A percentile compares a stretch with the other conserved stretches of the same genome.
phyloP scores from a whole-genome alignment of 164 flowering plant genomes.

The Kalanchoe fedtschenkoi region DNA sequence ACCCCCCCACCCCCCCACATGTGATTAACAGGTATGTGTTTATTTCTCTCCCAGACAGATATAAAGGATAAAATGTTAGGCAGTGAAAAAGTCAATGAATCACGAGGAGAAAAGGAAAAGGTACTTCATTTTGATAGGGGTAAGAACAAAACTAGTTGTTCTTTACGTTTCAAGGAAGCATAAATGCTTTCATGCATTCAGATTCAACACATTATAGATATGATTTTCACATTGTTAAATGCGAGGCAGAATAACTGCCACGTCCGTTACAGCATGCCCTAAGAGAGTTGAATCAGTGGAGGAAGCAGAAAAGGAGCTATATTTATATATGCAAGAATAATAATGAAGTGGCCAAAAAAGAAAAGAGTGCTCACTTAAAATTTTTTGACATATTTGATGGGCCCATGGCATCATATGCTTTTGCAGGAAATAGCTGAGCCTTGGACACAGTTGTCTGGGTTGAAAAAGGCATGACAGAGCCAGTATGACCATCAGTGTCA shows the following conservation, averaged over 20 bases:
- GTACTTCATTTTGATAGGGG: no score
- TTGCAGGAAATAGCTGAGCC: slow-evolving; percentile 36
- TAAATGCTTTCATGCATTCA: no score
- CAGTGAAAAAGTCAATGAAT: no score
- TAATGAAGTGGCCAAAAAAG: background rate
- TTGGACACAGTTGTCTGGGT: slow-evolving; percentile 31
- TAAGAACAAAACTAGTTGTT: no score
- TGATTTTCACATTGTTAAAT: background rate
- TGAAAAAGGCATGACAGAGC: slow-evolving; percentile 24
- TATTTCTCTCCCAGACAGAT: background rate
- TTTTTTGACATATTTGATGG: slow-evolving; percentile 60
- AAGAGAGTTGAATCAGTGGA: no score
- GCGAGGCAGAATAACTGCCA: background rate
- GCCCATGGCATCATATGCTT: slow-evolving; percentile 45
- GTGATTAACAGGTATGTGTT: background rate
- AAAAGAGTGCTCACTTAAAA: slow-evolving; percentile 45
- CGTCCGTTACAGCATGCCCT: background rate
- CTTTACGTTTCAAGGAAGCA: no score
- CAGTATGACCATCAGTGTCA: slow-evolving; percentile 34
- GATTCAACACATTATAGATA: background rate
- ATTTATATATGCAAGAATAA: background rate
- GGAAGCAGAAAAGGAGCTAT: no score
- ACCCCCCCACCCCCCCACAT: background rate
- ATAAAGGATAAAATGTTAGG: no score
- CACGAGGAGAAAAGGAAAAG: no score